Evolutionary conservation across 202 grass and related monocot genomes (phyloP).

Genomic region (Schoenoplectus tabernaemontani): DNA sequence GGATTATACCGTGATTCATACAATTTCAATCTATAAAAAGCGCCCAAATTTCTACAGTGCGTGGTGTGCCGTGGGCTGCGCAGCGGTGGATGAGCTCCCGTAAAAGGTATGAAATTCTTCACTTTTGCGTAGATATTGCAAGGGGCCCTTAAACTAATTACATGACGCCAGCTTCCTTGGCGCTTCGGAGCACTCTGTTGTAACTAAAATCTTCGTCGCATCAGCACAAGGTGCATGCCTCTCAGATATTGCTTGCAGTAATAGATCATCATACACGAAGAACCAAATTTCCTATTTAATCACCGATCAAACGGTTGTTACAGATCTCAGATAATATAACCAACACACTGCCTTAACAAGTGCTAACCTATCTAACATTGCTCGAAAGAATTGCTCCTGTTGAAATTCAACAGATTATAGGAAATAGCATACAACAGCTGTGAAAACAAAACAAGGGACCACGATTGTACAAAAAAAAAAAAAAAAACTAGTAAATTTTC

Average conservation of each 20-base stretch:
- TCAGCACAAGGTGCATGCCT: not conserved
- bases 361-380: slow-evolving; percentile 15
- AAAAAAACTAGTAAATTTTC: slow-evolving; percentile 5
- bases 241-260: not conserved
- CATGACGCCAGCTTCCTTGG: too few species aligned
- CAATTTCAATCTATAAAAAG: too few species aligned
- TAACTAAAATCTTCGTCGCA: not conserved
- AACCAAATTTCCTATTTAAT: slow-evolving; percentile 19
- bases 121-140: too few species aligned
- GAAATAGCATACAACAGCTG: not conserved
- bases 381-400: not conserved
- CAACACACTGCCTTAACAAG: slow-evolving; percentile 19
- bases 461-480: slow-evolving; percentile 36
- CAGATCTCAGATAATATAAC: slow-evolving; percentile 13
- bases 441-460: slow-evolving; percentile 13
- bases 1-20: too few species aligned
- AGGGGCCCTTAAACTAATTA: too few species aligned
- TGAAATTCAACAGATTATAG: not conserved
- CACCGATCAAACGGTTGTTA: not conserved
- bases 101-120: too few species aligned
- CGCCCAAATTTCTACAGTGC: too few species aligned
- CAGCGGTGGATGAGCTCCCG: too few species aligned
- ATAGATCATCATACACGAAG: not conserved
- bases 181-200: not conserved
- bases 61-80: too few species aligned